These are phyloP conservation scores for Scutellaria barbata DNA, from an alignment of 257 asterid species.

Conservation along the genomic window DNA sequence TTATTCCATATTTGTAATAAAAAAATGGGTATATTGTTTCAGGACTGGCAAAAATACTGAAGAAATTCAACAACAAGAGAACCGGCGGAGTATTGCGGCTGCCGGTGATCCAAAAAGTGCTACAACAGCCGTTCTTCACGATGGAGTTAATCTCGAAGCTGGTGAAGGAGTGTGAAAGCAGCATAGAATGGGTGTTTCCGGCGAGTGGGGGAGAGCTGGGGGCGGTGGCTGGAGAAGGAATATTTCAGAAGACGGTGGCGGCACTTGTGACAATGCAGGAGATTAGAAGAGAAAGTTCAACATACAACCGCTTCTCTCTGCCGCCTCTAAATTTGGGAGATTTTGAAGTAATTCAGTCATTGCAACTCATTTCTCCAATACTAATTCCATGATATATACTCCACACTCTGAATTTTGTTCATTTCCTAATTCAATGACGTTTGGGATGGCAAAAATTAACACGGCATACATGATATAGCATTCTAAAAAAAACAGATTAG, in stretches of 20 bases:
- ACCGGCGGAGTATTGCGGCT: conserved; percentile 80
- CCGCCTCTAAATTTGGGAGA: conserved; percentile 86
- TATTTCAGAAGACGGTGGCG: conserved; percentile 81
- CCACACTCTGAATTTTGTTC: not conserved
- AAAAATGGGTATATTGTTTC: not conserved
- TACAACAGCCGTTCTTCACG: conserved; percentile 84
- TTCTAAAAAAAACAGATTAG: too few species aligned
- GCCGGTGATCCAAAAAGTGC: conserved; percentile 75
- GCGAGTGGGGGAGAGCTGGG: conserved; percentile 37
- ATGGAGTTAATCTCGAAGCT: conserved; percentile 84
- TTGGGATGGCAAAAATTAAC: conserved; percentile 16
- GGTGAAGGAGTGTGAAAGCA: conserved; percentile 80
- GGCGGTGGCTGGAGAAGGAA: conserved; percentile 65
- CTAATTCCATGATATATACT: conserved; percentile 53
- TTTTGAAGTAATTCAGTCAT: conserved; percentile 57
- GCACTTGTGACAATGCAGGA: conserved; percentile 87
- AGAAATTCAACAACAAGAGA: conserved; percentile 88
- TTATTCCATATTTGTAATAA: too few species aligned
- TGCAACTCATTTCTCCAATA: conserved; percentile 65
- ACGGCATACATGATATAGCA: not conserved
- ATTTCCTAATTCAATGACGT: not conserved
- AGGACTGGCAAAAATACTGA: conserved; percentile 88
- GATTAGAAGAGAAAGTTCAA: conserved; percentile 90
- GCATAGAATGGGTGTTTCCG: conserved; percentile 70
- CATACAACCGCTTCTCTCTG: conserved; percentile 78